A percentile compares a stretch with the other conserved stretches of the same genome.
Conservation (phyloP, 345 rosid species). For the Eutrema japonicum region DNA sequence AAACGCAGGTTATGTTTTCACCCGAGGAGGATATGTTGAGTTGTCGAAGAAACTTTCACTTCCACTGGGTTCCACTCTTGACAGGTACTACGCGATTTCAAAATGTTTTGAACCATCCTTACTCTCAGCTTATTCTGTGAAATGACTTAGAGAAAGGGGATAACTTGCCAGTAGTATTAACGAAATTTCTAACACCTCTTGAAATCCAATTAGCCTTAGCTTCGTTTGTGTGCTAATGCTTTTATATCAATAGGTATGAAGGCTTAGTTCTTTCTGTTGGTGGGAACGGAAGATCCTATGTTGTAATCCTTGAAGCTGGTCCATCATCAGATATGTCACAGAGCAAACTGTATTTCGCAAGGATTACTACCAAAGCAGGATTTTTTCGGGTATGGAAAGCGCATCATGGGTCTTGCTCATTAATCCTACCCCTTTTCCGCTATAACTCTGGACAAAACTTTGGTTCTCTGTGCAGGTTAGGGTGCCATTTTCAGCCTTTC, state of each 20-base stretch:
- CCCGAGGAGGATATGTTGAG: constrained; percentile 93
- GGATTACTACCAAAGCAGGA: constrained; percentile 87
- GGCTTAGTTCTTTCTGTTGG: constrained; percentile 94
- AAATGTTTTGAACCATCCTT: background rate
- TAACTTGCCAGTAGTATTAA: background rate
- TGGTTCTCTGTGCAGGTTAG: constrained; percentile 72
- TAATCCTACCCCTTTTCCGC: background rate
- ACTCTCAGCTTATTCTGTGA: constrained; percentile 10
- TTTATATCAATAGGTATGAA: constrained; percentile 61
- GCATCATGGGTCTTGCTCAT: constrained; percentile 1
- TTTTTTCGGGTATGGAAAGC: constrained; percentile 76
- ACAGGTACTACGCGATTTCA: constrained; percentile 56
- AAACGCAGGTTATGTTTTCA: constrained; percentile 78
- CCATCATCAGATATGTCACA: constrained; percentile 84
- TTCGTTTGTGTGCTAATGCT: constrained; percentile 20
- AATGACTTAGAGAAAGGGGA: constrained; percentile 7
- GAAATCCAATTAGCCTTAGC: background rate
- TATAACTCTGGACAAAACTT: constrained; percentile 15
- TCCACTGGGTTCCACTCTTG: constrained; percentile 86
- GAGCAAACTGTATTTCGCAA: constrained; percentile 88
- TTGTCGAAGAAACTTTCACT: constrained; percentile 78
- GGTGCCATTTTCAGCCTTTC: constrained; percentile 89
- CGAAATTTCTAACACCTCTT: background rate
- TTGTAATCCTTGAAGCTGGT: constrained; percentile 94
- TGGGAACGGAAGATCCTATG: constrained; percentile 95